Conservation (phyloP, 805 yeast species). For the Metschnikowia kofuensis region DNA sequence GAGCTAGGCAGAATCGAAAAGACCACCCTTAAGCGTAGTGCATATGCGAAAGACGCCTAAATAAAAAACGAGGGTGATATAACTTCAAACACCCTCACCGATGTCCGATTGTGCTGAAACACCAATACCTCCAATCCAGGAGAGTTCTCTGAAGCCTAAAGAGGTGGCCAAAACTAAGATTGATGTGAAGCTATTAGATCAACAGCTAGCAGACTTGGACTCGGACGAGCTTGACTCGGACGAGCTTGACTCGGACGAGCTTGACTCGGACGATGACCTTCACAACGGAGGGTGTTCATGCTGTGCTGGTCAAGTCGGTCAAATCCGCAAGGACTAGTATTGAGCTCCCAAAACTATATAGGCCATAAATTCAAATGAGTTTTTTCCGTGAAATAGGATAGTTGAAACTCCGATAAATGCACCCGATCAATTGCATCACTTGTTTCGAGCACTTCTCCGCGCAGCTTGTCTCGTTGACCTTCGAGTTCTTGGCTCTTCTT, state of each 20-base stretch:
- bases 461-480: conserved; percentile 14
- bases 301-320: conserved; percentile 18
- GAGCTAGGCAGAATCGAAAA: no score
- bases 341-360: no score
- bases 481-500: conserved; percentile 14
- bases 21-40: background rate
- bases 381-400: background rate
- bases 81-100: background rate
- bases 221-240: conserved; percentile 19
- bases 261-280: conserved; percentile 18
- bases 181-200: conserved; percentile 19
- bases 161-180: conserved; percentile 4
- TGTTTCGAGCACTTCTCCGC: conserved; percentile 14
- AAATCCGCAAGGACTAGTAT: conserved; percentile 4
- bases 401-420: background rate
- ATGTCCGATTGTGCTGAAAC: background rate
- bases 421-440: conserved; percentile 1
- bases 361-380: no score
- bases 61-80: no score
- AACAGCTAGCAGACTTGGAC: conserved; percentile 19
- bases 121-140: background rate
- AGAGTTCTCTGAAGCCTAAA: background rate
- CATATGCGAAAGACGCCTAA: background rate
- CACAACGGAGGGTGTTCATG: conserved; percentile 15
- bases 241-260: conserved; percentile 18